Conservation (phyloP, 2,329 filamentous ascomycete genomes). For the Aureobasidium sp. region DNA sequence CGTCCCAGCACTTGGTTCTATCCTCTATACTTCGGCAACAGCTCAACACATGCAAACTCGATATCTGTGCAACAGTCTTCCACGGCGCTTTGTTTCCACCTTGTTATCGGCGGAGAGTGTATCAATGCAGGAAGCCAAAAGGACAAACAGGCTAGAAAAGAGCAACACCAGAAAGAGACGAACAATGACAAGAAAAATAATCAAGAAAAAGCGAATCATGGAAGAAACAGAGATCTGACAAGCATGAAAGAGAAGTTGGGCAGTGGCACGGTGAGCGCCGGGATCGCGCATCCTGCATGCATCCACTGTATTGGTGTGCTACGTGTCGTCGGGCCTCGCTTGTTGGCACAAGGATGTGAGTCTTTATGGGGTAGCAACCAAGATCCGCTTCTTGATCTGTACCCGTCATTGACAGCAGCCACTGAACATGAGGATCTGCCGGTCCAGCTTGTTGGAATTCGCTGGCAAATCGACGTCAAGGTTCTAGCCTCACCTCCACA, state of each 20-base stretch:
- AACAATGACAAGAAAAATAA: neutral
- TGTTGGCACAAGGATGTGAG: conserved; percentile 14
- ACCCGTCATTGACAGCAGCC: conserved; percentile 9
- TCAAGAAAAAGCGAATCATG: neutral
- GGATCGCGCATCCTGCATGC: conserved; percentile 15
- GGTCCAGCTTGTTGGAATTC: neutral
- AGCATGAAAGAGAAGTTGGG: conserved; percentile 14
- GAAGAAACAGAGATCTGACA: neutral
- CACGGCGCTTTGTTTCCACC: neutral
- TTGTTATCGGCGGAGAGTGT: neutral
- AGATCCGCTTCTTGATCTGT: conserved; percentile 2
- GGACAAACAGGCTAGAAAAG: neutral
- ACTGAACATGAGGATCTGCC: neutral
- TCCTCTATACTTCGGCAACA: neutral
- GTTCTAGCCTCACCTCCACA: neutral
- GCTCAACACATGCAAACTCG: neutral
- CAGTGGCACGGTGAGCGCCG: conserved; percentile 14
- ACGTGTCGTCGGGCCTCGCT: conserved; percentile 16
- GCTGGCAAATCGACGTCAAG: neutral
- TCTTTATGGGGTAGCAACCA: neutral
- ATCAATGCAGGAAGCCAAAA: neutral
- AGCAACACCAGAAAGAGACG: neutral
- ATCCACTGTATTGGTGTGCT: conserved; percentile 15
- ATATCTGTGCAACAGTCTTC: neutral
- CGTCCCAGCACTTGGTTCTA: neutral